Base-by-base conservation (phyloP, 371 early-diverging fungal species). In the Mortierella polycephala region DNA sequence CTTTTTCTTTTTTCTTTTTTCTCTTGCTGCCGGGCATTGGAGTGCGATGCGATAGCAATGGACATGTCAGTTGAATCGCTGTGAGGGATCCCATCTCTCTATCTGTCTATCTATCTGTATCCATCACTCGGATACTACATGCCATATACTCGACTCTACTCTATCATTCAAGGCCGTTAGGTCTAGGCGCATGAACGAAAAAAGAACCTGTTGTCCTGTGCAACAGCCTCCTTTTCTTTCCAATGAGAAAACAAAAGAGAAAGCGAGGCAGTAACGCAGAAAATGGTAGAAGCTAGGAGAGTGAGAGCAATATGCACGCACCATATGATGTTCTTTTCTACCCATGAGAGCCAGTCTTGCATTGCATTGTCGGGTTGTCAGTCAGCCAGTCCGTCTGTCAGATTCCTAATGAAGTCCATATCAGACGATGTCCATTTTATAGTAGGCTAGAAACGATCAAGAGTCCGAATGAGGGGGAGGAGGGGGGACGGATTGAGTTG, bases 301-400 rank as follows among this genome's bases (percentile, higher is more conserved):
- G 20, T 51, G 20, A 18, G 20, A 18, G 51, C 51, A 51, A 51
- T 51, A 51, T 51, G 51, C 51, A 51, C 51, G 51, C 51, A 51
- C 51, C 20, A 18, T 55, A 12, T 21, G 30, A 40, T 55, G 12
- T 42, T 59, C n/a, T 21, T 21, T 3, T 30, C 30, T 30, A 30
- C 30, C 30, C 30, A 30, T 30, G 30, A 55, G n/a, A 12, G 37
- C 40, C 60, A 21, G 18, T n/a, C 11, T 20, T 46, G 11, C 46
- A 13, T 14, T 42, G 45, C 49, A 23, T 23, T 12, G 42, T 46
- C 37, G 47, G 21, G 14, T 46, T 46, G 18, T 30, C 45, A 30
- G 13, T 46, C 46, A 13, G 46, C 5, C 5, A 2, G 30, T 30
- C 30, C 1, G 30, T 30, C 30, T 30, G 30, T 30, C 30, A 30